Evolutionary conservation across 805 yeast species (phyloP), one percentile per base, ranked within the genome.

Genomic region (Lipomyces sp.): DNA sequence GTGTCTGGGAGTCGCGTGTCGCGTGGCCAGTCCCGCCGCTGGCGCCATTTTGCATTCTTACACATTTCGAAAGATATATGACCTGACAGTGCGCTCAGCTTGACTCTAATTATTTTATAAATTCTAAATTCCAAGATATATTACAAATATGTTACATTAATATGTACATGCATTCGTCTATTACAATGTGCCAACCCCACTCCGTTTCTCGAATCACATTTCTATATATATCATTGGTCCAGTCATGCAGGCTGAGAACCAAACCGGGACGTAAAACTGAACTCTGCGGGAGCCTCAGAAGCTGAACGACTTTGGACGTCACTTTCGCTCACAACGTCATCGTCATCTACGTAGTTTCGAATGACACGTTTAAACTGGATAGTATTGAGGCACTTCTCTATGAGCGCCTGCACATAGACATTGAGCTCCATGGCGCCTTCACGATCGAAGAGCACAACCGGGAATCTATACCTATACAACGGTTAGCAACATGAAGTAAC

Each of bases 341-440:
- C 54, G 13, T 18, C 57, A 11, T 59, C 60, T 6, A 29, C 18
- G n/a, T 57, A 33, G 8, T 48, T 37, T 29, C 30, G 18, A 37
- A 60, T 60, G 37, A 35, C 11, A n/a, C 64, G 60, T 18, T 18
- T 37, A 50, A 66, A 66, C 57, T 61, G 60, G 45, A 66, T 66
- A n/a, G 70, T 64, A 33, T 66, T 64, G 55, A 66, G 55, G 37
- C 70, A 66, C 32, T 39, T 29, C 48, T 66, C 70, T 24, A 66
- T 66, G 7, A 64, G 64, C 24, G n/a, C 10, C 56, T 67, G 69
- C 4, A 67, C 57, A 37, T 59, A 64, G 11, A 13, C 39, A 35
- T 90, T 90, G 72, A 91, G 77, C 63, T 89, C 90, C 32, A 77
- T 75, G 0, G 97, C 97, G 57, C 91, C 84, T 65, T 87, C 90